A percentile compares a stretch with the other conserved stretches of the same genome.
Evolutionary conservation across 192 early-diverging fungal species (phyloP).

Genomic region (Backusella circina): DNA sequence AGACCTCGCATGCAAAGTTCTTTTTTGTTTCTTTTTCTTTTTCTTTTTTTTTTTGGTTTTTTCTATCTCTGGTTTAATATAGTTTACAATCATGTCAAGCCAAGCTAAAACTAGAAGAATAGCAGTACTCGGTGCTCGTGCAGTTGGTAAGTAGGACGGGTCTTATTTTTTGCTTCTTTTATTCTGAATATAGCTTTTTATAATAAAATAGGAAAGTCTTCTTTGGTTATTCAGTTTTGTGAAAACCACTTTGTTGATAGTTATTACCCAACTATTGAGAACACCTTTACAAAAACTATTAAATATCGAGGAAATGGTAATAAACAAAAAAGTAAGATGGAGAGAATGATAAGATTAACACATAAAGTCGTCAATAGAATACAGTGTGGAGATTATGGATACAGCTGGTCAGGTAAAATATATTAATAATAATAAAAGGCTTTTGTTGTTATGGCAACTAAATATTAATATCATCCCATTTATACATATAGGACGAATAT

Average conservation of each 20-base stretch:
- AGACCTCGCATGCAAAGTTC: too few relatives aligned
- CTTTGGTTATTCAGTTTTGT: slow-evolving; percentile 89
- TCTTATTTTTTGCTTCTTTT: not conserved
- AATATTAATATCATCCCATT: too few relatives aligned
- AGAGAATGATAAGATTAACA: not conserved
- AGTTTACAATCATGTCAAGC: slow-evolving; percentile 12
- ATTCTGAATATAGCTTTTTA: not conserved
- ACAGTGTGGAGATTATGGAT: slow-evolving; percentile 87
- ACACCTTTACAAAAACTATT: slow-evolving; percentile 85
- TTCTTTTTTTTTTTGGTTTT: slow-evolving; percentile 10
- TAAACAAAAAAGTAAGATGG: not conserved
- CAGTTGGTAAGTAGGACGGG: slow-evolving; percentile 56
- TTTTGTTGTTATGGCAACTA: not conserved
- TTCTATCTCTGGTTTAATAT: not conserved
- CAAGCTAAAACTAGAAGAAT: slow-evolving; percentile 72
- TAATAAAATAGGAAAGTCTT: slow-evolving; percentile 76
- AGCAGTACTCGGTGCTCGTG: slow-evolving; percentile 74
- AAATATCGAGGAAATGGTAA: slow-evolving; percentile 66
- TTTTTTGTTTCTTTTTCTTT: not conserved
- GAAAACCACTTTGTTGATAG: slow-evolving; percentile 88
- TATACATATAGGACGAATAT: slow-evolving; percentile 87
- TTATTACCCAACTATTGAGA: slow-evolving; percentile 96
- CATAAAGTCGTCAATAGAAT: slow-evolving; percentile 49
- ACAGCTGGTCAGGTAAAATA: slow-evolving; percentile 89
- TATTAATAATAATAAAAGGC: not conserved